phyloP scores from a whole-genome alignment of 441 rosid genomes.

The Breynia disticha region DNA sequence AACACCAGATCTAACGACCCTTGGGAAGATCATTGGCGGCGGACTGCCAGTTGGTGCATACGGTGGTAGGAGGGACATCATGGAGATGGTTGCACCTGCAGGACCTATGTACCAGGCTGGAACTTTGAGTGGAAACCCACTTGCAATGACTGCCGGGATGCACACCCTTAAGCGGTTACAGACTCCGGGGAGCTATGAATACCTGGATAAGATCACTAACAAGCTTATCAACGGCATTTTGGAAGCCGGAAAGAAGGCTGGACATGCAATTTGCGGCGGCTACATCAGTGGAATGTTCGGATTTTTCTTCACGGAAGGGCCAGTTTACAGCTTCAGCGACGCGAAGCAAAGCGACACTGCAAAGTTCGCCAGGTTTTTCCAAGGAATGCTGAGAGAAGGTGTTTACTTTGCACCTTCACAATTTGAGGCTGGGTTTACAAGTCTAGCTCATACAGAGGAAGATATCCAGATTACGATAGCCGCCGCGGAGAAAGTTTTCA shows the following conservation, averaged over 20 bases:
- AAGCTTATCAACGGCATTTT: slow-evolving; percentile 56
- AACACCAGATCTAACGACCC: no score
- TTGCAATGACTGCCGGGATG: no score
- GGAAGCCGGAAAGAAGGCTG: slow-evolving; percentile 72
- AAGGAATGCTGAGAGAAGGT: slow-evolving; percentile 86
- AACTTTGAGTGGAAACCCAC: no score
- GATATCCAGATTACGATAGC: slow-evolving; percentile 72
- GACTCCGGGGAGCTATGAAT: no score
- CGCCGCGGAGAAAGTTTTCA: slow-evolving; percentile 70
- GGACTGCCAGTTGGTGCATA: no score
- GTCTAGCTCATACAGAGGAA: slow-evolving; percentile 69
- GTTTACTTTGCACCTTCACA: slow-evolving; percentile 87
- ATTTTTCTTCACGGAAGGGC: slow-evolving; percentile 85
- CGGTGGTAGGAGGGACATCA: no score
- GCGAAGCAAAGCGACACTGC: slow-evolving; percentile 70
- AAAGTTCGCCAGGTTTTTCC: slow-evolving; percentile 59
- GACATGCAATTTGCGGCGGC: slow-evolving; percentile 81
- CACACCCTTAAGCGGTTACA: no score
- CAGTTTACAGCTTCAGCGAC: slow-evolving; percentile 60
- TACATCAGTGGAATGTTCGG: slow-evolving; percentile 80
- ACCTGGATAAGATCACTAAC: no score
- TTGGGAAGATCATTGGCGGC: no score
- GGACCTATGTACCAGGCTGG: no score
- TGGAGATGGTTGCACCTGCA: no score
- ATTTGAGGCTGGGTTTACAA: slow-evolving; percentile 84